Evolutionary conservation across 1,139 yeast genomes (phyloP), one percentile per base, ranked within the genome.

Genomic region (Saccharomyces hybrid): DNA sequence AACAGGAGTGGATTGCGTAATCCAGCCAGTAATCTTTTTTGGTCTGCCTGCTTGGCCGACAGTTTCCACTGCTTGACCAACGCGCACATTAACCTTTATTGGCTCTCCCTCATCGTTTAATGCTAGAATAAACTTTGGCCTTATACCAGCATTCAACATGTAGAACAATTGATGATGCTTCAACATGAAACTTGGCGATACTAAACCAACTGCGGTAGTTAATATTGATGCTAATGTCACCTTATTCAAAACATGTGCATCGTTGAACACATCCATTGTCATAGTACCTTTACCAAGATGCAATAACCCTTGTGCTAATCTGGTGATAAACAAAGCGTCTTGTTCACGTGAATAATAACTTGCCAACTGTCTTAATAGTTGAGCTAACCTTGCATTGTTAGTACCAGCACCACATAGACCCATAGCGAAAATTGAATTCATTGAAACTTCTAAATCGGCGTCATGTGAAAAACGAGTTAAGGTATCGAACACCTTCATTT

Each of bases 1-100:
- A 26, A 93, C 99, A 0, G 99, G 99, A 0, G 99, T 93, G 5
- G 95, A 88, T 69, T 95, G 99, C 1, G 99, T 95, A 26, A 93
- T 98, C 99, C 99, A 95, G 47, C 99, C 99, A 4, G 99, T 95
- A 51, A 95, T 95, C 27, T 97, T 91, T 76, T 93, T 93, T 47
- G 99, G 99, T 65, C 89, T 89, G 75, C 99, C 99, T 0, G 98
- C 99, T 72, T 91, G 98, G 41, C 99, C 99, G 58, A 95, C 98
- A 48, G 91, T 89, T 70, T 95, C 99, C 49, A 95, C 99, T 4
- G 99, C 98, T 75, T 93, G 97, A 61, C 99, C 99, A 44, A 95
- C 98, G 68, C 99, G 83, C 7, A 93, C 99, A 64, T 90, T 93
- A 11, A 93, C 98, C 76, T 93, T 93, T 61, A 93, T 75, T 34